Conservation (phyloP, 2,329 filamentous ascomycete genomes). For the Sclerotinia glacialis region DNA sequence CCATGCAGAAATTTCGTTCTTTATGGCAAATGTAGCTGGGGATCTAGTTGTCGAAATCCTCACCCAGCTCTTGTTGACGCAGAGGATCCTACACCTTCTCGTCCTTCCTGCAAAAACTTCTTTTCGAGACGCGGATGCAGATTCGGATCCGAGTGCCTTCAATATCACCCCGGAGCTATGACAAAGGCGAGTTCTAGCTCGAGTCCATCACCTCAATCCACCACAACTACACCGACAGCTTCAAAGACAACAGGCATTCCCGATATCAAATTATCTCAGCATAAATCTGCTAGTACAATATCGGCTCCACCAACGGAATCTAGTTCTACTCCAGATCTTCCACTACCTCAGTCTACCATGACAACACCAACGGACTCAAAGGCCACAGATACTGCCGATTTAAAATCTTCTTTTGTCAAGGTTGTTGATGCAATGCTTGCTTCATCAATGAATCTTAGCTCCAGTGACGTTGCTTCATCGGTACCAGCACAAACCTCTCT, state of each 20-base stretch:
- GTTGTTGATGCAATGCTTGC: not conserved
- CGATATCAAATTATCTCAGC: not conserved
- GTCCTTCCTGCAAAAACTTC: not conserved
- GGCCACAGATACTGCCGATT: no score
- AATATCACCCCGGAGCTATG: not conserved
- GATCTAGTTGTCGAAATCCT: not conserved
- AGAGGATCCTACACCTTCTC: not conserved
- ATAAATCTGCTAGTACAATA: not conserved
- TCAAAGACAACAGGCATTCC: rapidly evolving
- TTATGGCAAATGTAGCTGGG: not conserved
- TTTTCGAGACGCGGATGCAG: not conserved
- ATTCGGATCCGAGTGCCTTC: not conserved
- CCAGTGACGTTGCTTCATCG: not conserved
- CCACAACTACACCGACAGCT: not conserved
- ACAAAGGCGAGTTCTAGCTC: not conserved
- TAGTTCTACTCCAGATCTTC: not conserved
- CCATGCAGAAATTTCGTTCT: not conserved
- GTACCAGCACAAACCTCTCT: no score
- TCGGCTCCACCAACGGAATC: not conserved
- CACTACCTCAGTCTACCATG: not conserved
- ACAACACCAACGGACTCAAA: not conserved
- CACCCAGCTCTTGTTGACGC: not conserved
- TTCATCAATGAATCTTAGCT: not conserved
- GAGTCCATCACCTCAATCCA: not conserved
- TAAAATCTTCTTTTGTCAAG: not conserved